Conservation (phyloP, 306 rosid genomes). For the Cicer judaicum region DNA sequence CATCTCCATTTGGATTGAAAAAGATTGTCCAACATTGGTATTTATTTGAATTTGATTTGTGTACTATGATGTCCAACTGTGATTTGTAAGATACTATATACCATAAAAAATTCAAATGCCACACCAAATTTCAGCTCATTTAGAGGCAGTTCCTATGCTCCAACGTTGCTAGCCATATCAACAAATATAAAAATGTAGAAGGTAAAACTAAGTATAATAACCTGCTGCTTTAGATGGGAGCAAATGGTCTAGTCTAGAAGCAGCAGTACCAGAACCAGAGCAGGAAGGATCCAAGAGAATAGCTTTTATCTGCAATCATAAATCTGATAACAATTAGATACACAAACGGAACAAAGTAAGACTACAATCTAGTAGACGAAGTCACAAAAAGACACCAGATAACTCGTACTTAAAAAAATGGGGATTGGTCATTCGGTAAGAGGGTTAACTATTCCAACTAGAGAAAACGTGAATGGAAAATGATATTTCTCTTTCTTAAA, state of each 20-base stretch:
- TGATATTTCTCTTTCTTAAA: neutral
- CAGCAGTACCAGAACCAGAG: slow-evolving; percentile 89
- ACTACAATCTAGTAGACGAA: slow-evolving; percentile 5
- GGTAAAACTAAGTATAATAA: slow-evolving; percentile 44
- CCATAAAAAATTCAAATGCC: neutral
- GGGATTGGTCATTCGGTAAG: slow-evolving; percentile 1
- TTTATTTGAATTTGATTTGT: neutral
- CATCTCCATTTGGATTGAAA: neutral
- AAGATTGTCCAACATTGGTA: neutral
- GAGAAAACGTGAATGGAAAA: slow-evolving; percentile 14
- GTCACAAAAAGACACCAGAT: neutral
- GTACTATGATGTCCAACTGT: neutral
- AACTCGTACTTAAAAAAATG: neutral
- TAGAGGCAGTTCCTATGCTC: slow-evolving; percentile 14
- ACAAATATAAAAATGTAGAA: neutral
- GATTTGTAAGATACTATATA: neutral
- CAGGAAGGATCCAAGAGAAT: slow-evolving; percentile 95
- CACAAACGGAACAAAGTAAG: slow-evolving; percentile 5
- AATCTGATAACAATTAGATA: slow-evolving; percentile 43
- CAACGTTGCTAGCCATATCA: slow-evolving; percentile 39
- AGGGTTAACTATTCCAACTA: neutral
- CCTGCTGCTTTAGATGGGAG: slow-evolving; percentile 86
- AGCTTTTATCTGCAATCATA: slow-evolving; percentile 63
- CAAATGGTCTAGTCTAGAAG: slow-evolving; percentile 81
- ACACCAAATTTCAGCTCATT: slow-evolving; percentile 20